A percentile compares a stretch with the other conserved stretches of the same genome.
Conservation (phyloP, 2,329 filamentous ascomycete species). For the Aspergillus pseudotamarii region DNA sequence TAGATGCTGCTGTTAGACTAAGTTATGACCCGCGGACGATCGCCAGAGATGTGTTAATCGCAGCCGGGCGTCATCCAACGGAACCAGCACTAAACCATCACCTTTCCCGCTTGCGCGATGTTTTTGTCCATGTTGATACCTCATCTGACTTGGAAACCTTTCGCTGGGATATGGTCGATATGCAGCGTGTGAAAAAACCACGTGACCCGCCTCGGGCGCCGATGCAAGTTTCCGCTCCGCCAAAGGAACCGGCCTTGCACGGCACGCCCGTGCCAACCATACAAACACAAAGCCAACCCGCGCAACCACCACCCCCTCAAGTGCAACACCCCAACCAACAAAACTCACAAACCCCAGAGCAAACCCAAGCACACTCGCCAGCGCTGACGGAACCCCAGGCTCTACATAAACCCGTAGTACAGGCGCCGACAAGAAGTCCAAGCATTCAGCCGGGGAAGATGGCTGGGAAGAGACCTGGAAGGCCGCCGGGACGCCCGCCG, state of each 20-base stretch:
- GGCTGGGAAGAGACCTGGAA: slow-evolving; percentile 20
- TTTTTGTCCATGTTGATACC: slow-evolving; percentile 46
- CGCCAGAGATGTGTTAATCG: slow-evolving; percentile 64
- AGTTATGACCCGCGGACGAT: slow-evolving; percentile 65
- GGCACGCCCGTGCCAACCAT: background rate
- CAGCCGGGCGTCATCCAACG: slow-evolving; percentile 63
- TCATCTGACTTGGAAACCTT: slow-evolving; percentile 60
- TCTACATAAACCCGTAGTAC: background rate
- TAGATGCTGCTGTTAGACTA: slow-evolving; percentile 46
- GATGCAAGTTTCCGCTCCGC: background rate
- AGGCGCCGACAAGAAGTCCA: background rate
- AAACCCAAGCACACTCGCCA: background rate
- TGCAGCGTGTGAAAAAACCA: slow-evolving; percentile 4
- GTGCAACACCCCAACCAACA: background rate
- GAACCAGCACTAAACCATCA: slow-evolving; percentile 63
- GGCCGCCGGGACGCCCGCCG: slow-evolving; percentile 12
- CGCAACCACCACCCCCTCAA: slow-evolving; percentile 4
- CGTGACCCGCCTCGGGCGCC: slow-evolving; percentile 15
- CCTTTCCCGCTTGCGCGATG: slow-evolving; percentile 51
- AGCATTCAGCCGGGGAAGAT: slow-evolving; percentile 10
- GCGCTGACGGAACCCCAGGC: slow-evolving; percentile 6
- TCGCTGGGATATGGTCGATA: slow-evolving; percentile 63
- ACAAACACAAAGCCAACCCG: background rate
- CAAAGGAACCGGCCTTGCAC: background rate
- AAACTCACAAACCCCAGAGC: background rate